Percentiles rank a stretch among this genome's conserved stretches.
phyloP scores from a whole-genome alignment of 768 basidiomycete species.

The Leccinellum albellum region DNA sequence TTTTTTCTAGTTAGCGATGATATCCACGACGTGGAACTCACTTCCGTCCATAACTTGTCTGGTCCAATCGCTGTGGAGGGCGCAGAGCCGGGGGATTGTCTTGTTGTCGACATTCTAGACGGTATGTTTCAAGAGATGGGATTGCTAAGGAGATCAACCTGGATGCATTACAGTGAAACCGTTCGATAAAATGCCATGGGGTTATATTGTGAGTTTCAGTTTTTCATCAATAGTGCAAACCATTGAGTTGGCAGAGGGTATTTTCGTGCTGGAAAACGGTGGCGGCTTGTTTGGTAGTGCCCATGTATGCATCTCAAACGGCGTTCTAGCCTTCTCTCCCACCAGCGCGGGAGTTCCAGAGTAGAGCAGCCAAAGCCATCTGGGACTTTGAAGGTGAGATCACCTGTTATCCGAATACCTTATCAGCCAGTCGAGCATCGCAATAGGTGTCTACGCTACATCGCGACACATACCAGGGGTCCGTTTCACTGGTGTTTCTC shows the following conservation, averaged over 20 bases:
- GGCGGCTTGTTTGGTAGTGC: constrained; percentile 64
- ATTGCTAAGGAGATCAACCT: not conserved
- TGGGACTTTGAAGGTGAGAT: constrained; percentile 68
- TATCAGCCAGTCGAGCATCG: not conserved
- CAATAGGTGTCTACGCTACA: constrained; percentile 60
- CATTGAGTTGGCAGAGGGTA: constrained; percentile 44
- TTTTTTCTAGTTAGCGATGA: constrained; percentile 55
- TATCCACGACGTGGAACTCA: constrained; percentile 60
- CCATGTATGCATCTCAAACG: not conserved
- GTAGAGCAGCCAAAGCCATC: constrained; percentile 71
- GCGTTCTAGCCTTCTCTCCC: not conserved
- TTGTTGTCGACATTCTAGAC: constrained; percentile 79
- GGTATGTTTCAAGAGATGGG: constrained; percentile 33
- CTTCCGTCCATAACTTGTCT: constrained; percentile 68
- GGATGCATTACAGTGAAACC: constrained; percentile 43
- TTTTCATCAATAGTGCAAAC: not conserved
- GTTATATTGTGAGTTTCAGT: constrained; percentile 53
- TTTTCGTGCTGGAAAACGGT: constrained; percentile 71
- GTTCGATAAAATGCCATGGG: constrained; percentile 79
- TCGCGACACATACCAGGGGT: constrained; percentile 79
- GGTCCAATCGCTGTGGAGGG: constrained; percentile 74
- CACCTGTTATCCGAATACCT: not conserved
- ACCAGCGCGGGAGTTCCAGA: constrained; percentile 61
- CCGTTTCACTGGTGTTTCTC: constrained; percentile 72
- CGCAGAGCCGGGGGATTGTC: constrained; percentile 74